Evolutionary conservation across 2,329 filamentous ascomycete genomes (phyloP).

Genomic region (Colletotrichum lupini): DNA sequence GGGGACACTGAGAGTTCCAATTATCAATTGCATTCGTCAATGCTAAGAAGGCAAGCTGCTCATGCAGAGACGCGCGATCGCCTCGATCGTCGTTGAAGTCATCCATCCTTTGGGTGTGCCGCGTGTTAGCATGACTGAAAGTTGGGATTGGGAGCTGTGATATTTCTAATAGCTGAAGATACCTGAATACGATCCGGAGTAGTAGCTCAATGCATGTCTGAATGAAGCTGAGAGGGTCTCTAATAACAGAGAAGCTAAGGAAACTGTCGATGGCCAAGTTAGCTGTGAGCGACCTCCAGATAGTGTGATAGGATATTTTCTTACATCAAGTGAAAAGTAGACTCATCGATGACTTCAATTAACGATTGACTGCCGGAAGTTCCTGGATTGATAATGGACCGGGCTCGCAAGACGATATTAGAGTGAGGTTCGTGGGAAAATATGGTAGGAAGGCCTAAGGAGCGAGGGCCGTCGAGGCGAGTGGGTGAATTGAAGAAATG

Average conservation of each 20-base stretch:
- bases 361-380: too few species aligned
- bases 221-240: background rate
- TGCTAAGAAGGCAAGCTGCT: conserved; percentile 13
- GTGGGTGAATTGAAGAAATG: background rate
- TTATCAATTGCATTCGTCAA: conserved; percentile 21
- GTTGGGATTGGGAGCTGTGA: background rate
- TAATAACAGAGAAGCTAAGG: background rate
- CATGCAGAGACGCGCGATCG: background rate
- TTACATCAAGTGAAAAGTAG: background rate
- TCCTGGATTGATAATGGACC: background rate
- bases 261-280: background rate
- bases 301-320: background rate
- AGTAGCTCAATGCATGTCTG: background rate
- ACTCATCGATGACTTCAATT: background rate
- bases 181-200: background rate
- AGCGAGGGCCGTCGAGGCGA: background rate
- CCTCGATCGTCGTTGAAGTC: background rate
- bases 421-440: background rate
- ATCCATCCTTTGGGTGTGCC: background rate
- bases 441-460: background rate
- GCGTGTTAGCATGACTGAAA: background rate
- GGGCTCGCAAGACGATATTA: background rate
- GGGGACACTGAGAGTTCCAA: background rate
- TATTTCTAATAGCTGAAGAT: background rate
- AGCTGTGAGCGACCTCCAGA: background rate